Conservation (phyloP, 2,329 filamentous ascomycete genomes). For the Colletotrichum tropicicola region DNA sequence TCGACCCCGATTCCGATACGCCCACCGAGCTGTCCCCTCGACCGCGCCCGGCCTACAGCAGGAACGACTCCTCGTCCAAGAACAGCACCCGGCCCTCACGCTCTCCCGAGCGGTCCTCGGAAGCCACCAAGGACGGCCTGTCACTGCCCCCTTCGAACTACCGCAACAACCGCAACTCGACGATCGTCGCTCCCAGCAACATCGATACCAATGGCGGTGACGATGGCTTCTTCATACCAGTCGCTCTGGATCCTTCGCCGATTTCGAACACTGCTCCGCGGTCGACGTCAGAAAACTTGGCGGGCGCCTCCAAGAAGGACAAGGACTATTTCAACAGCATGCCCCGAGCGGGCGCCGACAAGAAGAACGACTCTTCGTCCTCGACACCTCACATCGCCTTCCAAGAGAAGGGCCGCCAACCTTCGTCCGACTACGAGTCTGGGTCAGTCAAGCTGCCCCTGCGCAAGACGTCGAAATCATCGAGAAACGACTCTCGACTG, state of each 20-base stretch:
- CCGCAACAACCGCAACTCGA: slow-evolving; percentile 79
- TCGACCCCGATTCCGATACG: slow-evolving; percentile 66
- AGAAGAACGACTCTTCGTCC: slow-evolving; percentile 57
- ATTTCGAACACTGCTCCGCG: slow-evolving; percentile 63
- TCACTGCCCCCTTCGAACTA: slow-evolving; percentile 81
- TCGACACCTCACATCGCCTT: slow-evolving; percentile 91
- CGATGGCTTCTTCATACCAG: slow-evolving; percentile 78
- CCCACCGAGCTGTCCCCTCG: slow-evolving; percentile 76
- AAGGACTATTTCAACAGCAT: slow-evolving; percentile 67
- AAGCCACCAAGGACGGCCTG: slow-evolving; percentile 60
- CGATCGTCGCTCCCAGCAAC: slow-evolving; percentile 60
- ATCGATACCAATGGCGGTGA: slow-evolving; percentile 57
- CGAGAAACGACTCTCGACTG: slow-evolving; percentile 36
- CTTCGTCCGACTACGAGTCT: slow-evolving; percentile 68
- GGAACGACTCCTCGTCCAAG: slow-evolving; percentile 64
- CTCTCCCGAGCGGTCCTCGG: slow-evolving; percentile 62
- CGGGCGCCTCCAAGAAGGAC: slow-evolving; percentile 57
- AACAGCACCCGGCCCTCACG: slow-evolving; percentile 60
- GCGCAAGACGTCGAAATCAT: slow-evolving; percentile 59
- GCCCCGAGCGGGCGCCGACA: slow-evolving; percentile 54
- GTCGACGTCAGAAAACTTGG: slow-evolving; percentile 57
- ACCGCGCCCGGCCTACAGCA: slow-evolving; percentile 60
- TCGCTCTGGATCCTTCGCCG: slow-evolving; percentile 77
- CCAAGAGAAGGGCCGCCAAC: slow-evolving; percentile 80
- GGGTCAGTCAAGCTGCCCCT: slow-evolving; percentile 51